Evolutionary conservation across 164 flowering plant species (phyloP), one percentile per base, ranked within the genome.

Genomic region (Vitis rotundifolia): DNA sequence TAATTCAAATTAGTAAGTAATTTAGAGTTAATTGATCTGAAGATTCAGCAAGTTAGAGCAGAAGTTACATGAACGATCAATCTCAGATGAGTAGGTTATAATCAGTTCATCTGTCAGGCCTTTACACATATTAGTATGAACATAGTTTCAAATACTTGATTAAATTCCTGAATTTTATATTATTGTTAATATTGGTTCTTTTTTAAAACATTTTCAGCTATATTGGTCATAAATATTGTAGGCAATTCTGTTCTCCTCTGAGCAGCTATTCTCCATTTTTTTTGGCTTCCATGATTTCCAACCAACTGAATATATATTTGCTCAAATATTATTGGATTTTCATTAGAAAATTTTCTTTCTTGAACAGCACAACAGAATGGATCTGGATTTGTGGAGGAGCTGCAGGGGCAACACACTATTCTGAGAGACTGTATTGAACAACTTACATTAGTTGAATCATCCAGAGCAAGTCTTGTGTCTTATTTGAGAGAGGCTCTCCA

Each of bases 401-500:
- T 93, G 28, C 92, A 85, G 73, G 89, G 87, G 68, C 96, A 89
- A 68, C 84, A 87, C 79, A 77, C 81, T 59, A 61, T 81, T 47
- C 75, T 93, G 69, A 84, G 82, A 71, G 93, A 86, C 50, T 87
- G 93, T 72, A 83, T 91, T 71, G 90, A 85, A 63, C 93, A 90
- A 68, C 82, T 95, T 64, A 72, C 79, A 62, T 71, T 78, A 47
- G 74, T 84, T 67, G 97, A 91, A 78, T 82, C 90, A 68, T 85
- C 92, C 7, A 85, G 94, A 70, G 84, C 85, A 72, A 85, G 64
- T 64, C 97, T 95, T 68, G 84, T 93, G 19, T 80, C 89, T 71
- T 77, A 79, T 74, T 72, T 95, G 65, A 87, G 88, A 70, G 93
- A 88, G 69, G 95, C 97, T 79, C 82, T 93, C 16, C 88, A 85